Percentiles rank a stretch among this genome's conserved stretches.
Evolutionary conservation across 1,284 basidiomycete species (phyloP).

Genomic region (Inonotus hispidus): DNA sequence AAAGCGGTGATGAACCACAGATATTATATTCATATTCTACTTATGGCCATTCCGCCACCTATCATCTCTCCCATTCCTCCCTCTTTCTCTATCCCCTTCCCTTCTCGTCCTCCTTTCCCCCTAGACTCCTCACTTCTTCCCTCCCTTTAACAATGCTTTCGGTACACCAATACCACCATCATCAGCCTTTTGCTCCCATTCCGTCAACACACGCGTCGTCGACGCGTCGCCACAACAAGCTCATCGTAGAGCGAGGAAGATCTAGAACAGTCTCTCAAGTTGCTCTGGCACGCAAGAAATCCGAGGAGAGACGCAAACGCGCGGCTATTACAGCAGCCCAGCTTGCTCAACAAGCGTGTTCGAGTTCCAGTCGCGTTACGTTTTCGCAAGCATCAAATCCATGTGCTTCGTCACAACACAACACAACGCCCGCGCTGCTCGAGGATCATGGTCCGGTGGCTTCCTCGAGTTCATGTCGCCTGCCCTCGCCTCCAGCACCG

Average conservation of each 20-base stretch:
- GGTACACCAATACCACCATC: conserved; percentile 5
- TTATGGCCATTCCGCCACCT: background rate
- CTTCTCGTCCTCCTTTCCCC: background rate
- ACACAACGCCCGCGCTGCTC: background rate
- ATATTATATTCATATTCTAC: background rate
- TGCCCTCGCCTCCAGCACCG: background rate
- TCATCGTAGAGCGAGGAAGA: conserved; percentile 34
- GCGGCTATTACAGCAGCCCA: background rate
- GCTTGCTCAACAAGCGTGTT: conserved; percentile 9
- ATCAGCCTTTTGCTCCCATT: background rate
- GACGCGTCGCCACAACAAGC: conserved; percentile 7
- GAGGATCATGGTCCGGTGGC: background rate
- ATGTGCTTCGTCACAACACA: background rate
- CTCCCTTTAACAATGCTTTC: no score
- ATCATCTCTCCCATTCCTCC: background rate
- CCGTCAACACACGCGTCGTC: background rate
- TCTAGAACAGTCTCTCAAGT: conserved; percentile 41
- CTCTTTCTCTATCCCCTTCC: background rate
- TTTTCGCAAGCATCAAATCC: background rate
- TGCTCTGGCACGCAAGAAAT: conserved; percentile 44
- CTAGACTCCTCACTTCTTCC: no score
- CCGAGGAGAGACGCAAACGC: conserved; percentile 36
- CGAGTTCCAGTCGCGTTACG: conserved; percentile 5
- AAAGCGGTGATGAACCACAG: background rate
- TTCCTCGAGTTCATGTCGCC: background rate